These are phyloP conservation scores for Ceratocystis huliohia DNA, from an alignment of 2,329 filamentous ascomycete genomes.

Conservation along the genomic window DNA sequence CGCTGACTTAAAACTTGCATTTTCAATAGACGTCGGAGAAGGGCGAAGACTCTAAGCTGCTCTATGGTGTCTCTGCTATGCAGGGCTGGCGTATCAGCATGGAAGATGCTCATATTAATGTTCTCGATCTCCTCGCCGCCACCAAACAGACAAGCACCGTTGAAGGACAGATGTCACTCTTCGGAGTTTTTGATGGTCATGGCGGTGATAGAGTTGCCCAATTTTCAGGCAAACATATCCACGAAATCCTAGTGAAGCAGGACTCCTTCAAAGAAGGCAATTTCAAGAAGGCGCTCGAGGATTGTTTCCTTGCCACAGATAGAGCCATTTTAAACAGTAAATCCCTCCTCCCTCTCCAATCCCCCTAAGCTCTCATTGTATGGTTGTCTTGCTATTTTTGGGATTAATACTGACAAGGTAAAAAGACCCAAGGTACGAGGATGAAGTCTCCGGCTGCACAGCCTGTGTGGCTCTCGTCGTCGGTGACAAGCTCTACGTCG, in stretches of 20 bases:
- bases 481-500: conserved; percentile 84
- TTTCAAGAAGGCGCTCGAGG: conserved; percentile 90
- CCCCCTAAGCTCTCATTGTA: too few relatives aligned
- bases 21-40: conserved; percentile 62
- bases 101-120: conserved; percentile 87
- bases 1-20: conserved; percentile 14
- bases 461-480: conserved; percentile 84
- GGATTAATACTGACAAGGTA: not conserved
- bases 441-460: conserved; percentile 96
- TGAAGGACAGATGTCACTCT: conserved; percentile 74
- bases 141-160: conserved; percentile 46
- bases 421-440: conserved; percentile 87
- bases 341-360: conserved; percentile 12
- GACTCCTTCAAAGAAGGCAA: conserved; percentile 83
- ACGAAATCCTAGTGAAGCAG: conserved; percentile 90
- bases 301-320: conserved; percentile 92
- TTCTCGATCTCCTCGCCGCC: conserved; percentile 57
- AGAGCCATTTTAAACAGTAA: conserved; percentile 89
- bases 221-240: conserved; percentile 83
- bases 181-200: conserved; percentile 95
- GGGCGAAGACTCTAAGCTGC: conserved; percentile 82
- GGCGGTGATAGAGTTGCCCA: conserved; percentile 92
- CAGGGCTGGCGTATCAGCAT: conserved; percentile 99
- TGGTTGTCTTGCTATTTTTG: not conserved
- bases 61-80: conserved; percentile 96